Percentiles rank a stretch among this genome's conserved stretches.
Conservation (phyloP, 345 rosid genomes). For the Eucalyptus regnans region DNA sequence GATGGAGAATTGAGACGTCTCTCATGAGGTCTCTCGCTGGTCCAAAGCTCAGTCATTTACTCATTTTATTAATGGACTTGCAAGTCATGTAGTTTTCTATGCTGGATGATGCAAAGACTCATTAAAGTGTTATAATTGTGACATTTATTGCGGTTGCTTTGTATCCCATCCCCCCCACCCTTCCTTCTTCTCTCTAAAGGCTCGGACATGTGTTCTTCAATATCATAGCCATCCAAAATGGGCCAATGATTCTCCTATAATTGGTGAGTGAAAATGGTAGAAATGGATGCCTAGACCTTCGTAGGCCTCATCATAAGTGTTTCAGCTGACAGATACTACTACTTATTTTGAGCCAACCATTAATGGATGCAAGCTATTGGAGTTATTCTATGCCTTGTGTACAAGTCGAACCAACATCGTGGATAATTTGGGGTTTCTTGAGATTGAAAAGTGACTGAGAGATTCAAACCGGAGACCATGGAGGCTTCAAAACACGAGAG, state of each 20-base stretch:
- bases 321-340: background rate
- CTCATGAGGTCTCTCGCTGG: background rate
- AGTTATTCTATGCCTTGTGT: background rate
- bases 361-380: background rate
- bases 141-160: background rate
- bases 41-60: background rate
- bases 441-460: background rate
- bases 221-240: background rate
- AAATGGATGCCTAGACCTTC: background rate
- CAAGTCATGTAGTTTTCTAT: background rate
- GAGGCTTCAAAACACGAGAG: background rate
- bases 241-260: background rate
- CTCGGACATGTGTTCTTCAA: background rate
- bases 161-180: background rate
- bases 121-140: background rate
- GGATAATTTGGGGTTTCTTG: background rate
- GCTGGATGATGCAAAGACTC: background rate
- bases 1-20: background rate
- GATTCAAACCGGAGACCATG: background rate
- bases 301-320: background rate
- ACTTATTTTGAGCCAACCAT: background rate
- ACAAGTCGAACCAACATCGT: background rate
- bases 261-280: background rate
- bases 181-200: background rate
- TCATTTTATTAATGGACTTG: background rate